Evolutionary conservation across 257 asterid genomes (phyloP).

Genomic region (Leptodermis oblonga): DNA sequence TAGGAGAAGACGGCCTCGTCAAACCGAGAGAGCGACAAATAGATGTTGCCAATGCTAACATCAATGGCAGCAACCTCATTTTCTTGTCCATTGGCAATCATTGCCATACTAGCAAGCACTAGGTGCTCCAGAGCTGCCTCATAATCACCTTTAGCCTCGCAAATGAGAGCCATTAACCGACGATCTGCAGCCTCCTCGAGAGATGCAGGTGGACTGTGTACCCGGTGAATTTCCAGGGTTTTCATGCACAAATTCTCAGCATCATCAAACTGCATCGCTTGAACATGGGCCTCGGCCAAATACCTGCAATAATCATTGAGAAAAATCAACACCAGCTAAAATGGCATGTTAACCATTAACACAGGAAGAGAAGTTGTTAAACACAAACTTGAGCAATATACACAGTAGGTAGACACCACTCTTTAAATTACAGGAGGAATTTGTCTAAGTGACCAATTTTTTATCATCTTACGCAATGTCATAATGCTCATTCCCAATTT

Average conservation of each 20-base stretch:
- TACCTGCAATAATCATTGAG: conserved; percentile 47
- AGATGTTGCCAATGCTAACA: conserved; percentile 91
- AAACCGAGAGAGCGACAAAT: conserved; percentile 82
- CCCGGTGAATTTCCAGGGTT: conserved; percentile 96
- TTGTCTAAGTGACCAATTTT: background rate
- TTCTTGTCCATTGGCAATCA: conserved; percentile 97
- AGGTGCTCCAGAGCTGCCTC: conserved; percentile 97
- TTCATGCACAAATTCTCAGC: conserved; percentile 80
- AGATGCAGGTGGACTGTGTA: conserved; percentile 97
- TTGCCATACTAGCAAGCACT: conserved; percentile 97
- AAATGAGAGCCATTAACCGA: conserved; percentile 92
- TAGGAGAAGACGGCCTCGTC: conserved; percentile 98
- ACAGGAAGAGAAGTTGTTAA: background rate
- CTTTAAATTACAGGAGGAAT: background rate
- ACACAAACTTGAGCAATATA: too few relatives aligned
- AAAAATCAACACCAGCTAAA: conserved; percentile 8
- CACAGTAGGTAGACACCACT: too few relatives aligned
- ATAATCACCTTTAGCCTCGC: conserved; percentile 90
- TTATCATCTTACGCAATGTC: background rate
- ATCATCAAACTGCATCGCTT: conserved; percentile 95
- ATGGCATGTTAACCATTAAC: background rate
- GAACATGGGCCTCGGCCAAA: conserved; percentile 97
- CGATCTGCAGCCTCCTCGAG: conserved; percentile 99
- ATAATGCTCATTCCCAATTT: background rate
- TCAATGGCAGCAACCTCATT: conserved; percentile 91